Evolutionary conservation across 805 yeast genomes (phyloP).

Genomic region (Komagataella kurtzmanii): DNA sequence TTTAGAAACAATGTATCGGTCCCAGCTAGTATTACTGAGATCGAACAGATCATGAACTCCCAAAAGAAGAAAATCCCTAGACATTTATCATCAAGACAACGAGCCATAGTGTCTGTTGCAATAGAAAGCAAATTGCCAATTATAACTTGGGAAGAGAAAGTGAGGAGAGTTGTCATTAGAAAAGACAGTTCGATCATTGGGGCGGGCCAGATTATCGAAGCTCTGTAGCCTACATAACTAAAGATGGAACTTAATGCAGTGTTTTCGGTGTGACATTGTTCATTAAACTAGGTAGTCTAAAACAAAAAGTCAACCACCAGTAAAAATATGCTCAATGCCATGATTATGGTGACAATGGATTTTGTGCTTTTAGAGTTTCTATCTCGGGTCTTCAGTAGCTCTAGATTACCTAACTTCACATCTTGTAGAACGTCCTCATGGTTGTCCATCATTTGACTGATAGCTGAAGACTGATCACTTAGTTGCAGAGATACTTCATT

Average conservation of each 20-base stretch:
- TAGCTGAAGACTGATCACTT: conserved; percentile 57
- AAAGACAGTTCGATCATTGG: conserved; percentile 62
- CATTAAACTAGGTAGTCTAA: not conserved
- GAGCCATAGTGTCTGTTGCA: conserved; percentile 44
- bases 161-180: conserved; percentile 61
- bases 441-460: conserved; percentile 46
- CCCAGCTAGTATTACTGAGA: conserved; percentile 50
- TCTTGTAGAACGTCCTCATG: conserved; percentile 57
- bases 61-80: conserved; percentile 21
- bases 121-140: conserved; percentile 39
- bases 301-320: conserved; percentile 37
- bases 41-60: conserved; percentile 19
- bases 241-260: not conserved
- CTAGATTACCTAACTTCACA: conserved; percentile 57
- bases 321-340: conserved; percentile 41
- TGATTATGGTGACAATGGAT: conserved; percentile 38
- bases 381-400: conserved; percentile 53
- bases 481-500: conserved; percentile 64
- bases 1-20: conserved; percentile 65
- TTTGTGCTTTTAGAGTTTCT: conserved; percentile 50
- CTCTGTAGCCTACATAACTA: conserved; percentile 1
- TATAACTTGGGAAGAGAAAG: conserved; percentile 29
- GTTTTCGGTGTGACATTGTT: not conserved
- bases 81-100: conserved; percentile 48
- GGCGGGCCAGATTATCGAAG: conserved; percentile 16